These are phyloP conservation scores for Lichtheimia corymbifera DNA, from an alignment of 371 early-diverging fungal genomes.

Conservation along the genomic window DNA sequence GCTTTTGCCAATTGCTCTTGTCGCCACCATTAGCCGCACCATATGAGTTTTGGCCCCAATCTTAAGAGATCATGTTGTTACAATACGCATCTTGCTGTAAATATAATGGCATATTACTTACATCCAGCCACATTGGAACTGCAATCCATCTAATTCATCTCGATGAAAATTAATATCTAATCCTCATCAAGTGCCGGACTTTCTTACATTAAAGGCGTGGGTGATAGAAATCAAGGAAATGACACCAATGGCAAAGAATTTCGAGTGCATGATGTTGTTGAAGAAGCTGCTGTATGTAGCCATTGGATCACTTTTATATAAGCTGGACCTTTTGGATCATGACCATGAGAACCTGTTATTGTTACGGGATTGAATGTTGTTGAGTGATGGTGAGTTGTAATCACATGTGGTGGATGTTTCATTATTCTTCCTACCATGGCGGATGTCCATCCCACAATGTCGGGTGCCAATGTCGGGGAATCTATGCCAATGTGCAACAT, in stretches of 20 bases:
- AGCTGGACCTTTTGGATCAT: no score
- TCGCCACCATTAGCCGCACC: conserved; percentile 43
- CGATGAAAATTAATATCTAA: neutral
- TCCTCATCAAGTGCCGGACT: neutral
- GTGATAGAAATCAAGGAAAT: neutral
- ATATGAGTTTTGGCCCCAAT: conserved; percentile 57
- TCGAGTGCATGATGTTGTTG: no score
- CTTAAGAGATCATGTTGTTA: conserved; percentile 16
- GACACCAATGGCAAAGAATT: neutral
- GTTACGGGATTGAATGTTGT: no score
- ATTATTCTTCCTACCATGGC: no score
- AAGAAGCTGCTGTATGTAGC: no score
- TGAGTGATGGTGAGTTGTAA: no score
- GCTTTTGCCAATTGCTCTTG: conserved; percentile 41
- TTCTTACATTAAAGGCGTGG: conserved; percentile 3
- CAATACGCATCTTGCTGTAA: neutral
- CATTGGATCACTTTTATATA: no score
- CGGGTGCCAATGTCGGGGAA: no score
- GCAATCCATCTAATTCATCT: conserved; percentile 31
- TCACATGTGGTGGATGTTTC: no score
- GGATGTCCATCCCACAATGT: no score
- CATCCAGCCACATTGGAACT: conserved; percentile 47
- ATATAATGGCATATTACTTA: conserved; percentile 19
- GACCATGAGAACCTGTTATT: no score
- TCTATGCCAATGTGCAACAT: no score